Percentiles rank a stretch among this genome's conserved stretches.
Conservation (phyloP, 371 early-diverging fungal genomes). For the Actinomucor elegans region DNA sequence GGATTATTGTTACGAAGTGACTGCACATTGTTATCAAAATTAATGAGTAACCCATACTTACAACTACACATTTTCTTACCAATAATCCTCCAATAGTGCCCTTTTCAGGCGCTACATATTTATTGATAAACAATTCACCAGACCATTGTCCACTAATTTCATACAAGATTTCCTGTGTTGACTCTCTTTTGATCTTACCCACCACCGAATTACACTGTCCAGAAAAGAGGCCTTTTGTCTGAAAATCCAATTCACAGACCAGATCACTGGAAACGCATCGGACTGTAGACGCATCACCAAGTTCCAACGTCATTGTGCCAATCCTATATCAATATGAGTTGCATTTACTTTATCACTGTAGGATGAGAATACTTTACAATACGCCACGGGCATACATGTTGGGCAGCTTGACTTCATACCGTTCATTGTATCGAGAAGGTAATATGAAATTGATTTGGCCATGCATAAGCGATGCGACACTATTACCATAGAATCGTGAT, state of each 20-base stretch:
- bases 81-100: constrained; percentile 6
- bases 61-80: constrained; percentile 1
- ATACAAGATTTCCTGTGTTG: constrained; percentile 76
- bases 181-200: constrained; percentile 81
- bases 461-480: constrained; percentile 88
- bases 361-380: constrained; percentile 41
- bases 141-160: constrained; percentile 91
- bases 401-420: constrained; percentile 82
- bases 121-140: constrained; percentile 64
- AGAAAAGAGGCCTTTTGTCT: constrained; percentile 87
- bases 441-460: constrained; percentile 71
- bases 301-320: constrained; percentile 93
- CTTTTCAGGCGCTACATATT: constrained; percentile 5
- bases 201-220: constrained; percentile 81
- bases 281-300: constrained; percentile 81
- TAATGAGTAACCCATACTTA: background rate
- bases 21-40: background rate
- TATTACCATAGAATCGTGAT: constrained; percentile 90
- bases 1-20: background rate
- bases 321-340: constrained; percentile 34
- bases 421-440: constrained; percentile 65
- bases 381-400: constrained; percentile 95
- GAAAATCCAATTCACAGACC: constrained; percentile 84
- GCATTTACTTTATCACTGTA: background rate
- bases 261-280: constrained; percentile 75